These are phyloP conservation scores for Hymenoscyphus fraxineus DNA, from an alignment of 2,329 filamentous ascomycete species.

Conservation along the genomic window DNA sequence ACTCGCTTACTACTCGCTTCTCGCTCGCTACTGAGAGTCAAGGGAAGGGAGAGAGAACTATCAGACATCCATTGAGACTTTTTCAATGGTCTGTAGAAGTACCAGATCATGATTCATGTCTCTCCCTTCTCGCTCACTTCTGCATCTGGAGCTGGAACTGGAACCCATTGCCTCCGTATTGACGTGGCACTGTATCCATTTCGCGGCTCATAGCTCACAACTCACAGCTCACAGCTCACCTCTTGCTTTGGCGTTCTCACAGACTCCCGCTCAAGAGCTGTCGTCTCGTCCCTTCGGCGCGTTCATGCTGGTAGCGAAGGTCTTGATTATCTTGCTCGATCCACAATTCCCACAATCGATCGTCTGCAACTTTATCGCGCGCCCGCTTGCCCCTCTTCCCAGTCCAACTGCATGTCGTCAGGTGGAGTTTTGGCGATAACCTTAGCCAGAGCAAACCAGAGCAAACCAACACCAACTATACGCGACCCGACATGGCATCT, in stretches of 20 bases:
- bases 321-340: background rate
- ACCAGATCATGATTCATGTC: background rate
- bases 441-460: background rate
- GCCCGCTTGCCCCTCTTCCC: background rate
- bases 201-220: background rate
- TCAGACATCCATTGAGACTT: slow-evolving; percentile 8
- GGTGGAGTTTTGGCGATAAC: background rate
- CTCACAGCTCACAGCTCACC: background rate
- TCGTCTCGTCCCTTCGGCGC: background rate
- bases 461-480: background rate
- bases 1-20: background rate
- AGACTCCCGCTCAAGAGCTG: background rate
- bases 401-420: background rate
- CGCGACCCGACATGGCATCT: background rate
- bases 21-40: too few species aligned
- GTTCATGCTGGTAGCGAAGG: background rate
- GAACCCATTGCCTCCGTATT: background rate
- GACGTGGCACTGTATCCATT: background rate
- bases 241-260: background rate
- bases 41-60: slow-evolving; percentile 3
- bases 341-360: background rate
- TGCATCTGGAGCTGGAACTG: background rate
- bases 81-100: background rate
- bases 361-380: background rate
- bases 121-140: background rate